Evolutionary conservation across 108 stramenopile genomes (phyloP).

Genomic region (Cylindrotheca closterium): DNA sequence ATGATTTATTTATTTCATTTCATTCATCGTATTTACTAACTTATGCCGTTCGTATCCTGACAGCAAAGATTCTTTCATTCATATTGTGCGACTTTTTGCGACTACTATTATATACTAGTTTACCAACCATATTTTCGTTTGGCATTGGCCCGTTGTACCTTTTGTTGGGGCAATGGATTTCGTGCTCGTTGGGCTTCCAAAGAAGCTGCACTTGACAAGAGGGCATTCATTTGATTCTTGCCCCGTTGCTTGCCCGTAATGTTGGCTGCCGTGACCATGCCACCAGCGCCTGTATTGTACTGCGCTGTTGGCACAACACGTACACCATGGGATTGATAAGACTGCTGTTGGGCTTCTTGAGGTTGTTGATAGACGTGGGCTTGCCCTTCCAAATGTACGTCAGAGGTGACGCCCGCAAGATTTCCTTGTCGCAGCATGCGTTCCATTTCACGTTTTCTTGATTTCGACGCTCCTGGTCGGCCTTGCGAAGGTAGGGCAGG

Average conservation of each 20-base stretch:
- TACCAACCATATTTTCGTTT: slow-evolving; percentile 60
- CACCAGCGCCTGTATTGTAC: slow-evolving; percentile 30
- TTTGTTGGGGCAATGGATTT: slow-evolving; percentile 3
- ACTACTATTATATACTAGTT: slow-evolving; percentile 3
- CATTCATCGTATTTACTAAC: no score
- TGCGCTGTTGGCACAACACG: slow-evolving; percentile 34
- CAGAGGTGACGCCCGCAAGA: slow-evolving; percentile 15
- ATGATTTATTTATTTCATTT: no score
- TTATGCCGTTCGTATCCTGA: no score
- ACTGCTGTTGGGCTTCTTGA: slow-evolving; percentile 1
- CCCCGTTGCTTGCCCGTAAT: slow-evolving; percentile 29
- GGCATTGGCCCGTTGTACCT: slow-evolving; percentile 29
- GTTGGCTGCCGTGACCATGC: slow-evolving; percentile 11
- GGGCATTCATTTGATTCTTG: slow-evolving; percentile 42
- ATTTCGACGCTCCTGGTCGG: slow-evolving; percentile 10
- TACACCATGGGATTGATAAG: slow-evolving; percentile 12
- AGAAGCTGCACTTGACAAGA: slow-evolving; percentile 38
- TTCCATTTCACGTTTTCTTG: slow-evolving; percentile 48
- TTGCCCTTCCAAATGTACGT: slow-evolving; percentile 10
- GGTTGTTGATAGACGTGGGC: slow-evolving; percentile 9
- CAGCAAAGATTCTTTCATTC: no score
- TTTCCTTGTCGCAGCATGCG: slow-evolving; percentile 39
- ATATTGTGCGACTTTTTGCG: no score
- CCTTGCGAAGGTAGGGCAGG: background rate
- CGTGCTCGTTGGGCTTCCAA: slow-evolving; percentile 32